Percentiles rank a stretch among this genome's conserved stretches.
These are phyloP conservation scores for Apiotrichum veenhuisii DNA, from an alignment of 1,284 basidiomycete genomes.

Conservation along the genomic window DNA sequence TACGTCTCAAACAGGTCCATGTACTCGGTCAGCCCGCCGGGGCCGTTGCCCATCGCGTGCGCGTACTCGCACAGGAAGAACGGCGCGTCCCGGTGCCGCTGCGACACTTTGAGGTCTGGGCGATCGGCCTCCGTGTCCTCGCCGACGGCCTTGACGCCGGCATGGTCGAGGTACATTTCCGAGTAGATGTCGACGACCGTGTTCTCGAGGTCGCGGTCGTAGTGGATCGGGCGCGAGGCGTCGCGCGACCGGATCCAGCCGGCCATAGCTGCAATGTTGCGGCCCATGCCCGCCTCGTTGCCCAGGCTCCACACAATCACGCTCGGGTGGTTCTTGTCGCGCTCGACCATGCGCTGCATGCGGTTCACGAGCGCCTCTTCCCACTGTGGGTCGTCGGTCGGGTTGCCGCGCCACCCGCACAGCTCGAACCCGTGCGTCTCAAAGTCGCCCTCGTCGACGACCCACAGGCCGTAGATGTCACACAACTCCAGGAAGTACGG, in stretches of 20 bases:
- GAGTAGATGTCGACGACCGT: constrained; percentile 25
- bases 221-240: constrained; percentile 23
- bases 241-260: constrained; percentile 20
- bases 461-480: constrained; percentile 30
- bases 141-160: constrained; percentile 19
- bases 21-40: constrained; percentile 21
- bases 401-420: constrained; percentile 21
- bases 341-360: constrained; percentile 19
- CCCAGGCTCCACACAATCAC: constrained; percentile 29
- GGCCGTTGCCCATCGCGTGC: constrained; percentile 28
- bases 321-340: constrained; percentile 31
- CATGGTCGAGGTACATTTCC: constrained; percentile 23
- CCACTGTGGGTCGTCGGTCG: constrained; percentile 13
- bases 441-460: constrained; percentile 28
- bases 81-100: constrained; percentile 12
- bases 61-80: constrained; percentile 23
- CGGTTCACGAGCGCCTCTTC: constrained; percentile 20
- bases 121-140: constrained; percentile 1
- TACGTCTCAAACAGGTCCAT: constrained; percentile 21
- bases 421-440: constrained; percentile 29
- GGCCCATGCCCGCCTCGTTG: constrained; percentile 23
- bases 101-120: background rate
- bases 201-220: constrained; percentile 22
- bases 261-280: constrained; percentile 25
- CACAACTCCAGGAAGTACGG: constrained; percentile 27